These are phyloP conservation scores for Lonicera japonica DNA, from an alignment of 129 eudicot genomes.

Conservation along the genomic window DNA sequence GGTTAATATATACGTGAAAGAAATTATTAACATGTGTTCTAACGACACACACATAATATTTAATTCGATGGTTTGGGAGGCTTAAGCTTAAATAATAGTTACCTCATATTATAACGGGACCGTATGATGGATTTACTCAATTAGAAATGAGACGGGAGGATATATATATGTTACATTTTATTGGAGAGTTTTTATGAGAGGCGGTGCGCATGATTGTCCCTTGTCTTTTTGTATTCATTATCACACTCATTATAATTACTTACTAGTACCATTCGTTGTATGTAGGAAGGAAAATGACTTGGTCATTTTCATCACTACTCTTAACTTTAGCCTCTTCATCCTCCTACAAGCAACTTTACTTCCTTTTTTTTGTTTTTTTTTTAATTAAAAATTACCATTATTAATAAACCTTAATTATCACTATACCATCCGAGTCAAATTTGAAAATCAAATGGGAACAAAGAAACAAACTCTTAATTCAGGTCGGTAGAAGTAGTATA, in stretches of 20 bases:
- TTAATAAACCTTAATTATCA: neutral
- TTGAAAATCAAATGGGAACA: no score
- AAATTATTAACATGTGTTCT: neutral
- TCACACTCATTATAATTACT: conserved; percentile 7
- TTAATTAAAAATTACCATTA: no score
- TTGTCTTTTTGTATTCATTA: conserved; percentile 31
- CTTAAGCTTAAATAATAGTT: conserved; percentile 24
- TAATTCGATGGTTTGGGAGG: conserved; percentile 10
- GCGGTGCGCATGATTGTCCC: conserved; percentile 16
- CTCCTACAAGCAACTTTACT: neutral
- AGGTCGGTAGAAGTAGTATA: no score
- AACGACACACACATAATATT: neutral
- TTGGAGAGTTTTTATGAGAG: neutral
- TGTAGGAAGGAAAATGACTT: neutral
- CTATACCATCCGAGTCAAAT: neutral
- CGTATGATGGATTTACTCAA: conserved; percentile 36
- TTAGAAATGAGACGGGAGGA: conserved; percentile 11
- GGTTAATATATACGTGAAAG: no score
- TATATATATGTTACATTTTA: neutral
- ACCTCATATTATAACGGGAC: conserved; percentile 21
- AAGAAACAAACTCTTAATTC: no score
- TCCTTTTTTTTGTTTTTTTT: no score
- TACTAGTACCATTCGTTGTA: neutral
- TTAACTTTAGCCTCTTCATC: neutral
- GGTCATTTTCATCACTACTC: neutral